phyloP scores from a whole-genome alignment of 331 rosid species.

The Stylosanthes scabra region DNA sequence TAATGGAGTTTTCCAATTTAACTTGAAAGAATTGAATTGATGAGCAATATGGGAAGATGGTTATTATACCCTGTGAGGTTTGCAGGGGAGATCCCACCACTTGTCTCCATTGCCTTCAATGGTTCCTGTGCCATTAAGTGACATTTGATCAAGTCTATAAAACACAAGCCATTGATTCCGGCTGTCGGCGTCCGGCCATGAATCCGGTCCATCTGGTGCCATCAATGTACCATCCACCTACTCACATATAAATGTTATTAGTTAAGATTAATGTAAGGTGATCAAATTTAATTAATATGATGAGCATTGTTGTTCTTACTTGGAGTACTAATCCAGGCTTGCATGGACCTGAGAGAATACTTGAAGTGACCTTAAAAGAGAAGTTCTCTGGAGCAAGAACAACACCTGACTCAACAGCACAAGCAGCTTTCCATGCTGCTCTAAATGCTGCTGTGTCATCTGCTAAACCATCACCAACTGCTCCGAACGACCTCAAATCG shows the following conservation, averaged over 20 bases:
- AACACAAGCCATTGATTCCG: constrained; percentile 89
- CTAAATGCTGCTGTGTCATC: constrained; percentile 88
- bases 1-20: constrained; percentile 4
- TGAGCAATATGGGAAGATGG: background rate
- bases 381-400: constrained; percentile 69
- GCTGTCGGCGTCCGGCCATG: constrained; percentile 86
- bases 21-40: background rate
- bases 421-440: constrained; percentile 95
- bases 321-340: constrained; percentile 83
- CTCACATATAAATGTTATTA: constrained; percentile 19
- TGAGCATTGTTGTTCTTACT: constrained; percentile 49
- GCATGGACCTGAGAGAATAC: constrained; percentile 96
- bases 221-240: constrained; percentile 85
- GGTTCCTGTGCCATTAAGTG: constrained; percentile 79
- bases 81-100: constrained; percentile 99
- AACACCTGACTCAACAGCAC: constrained; percentile 79
- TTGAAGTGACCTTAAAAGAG: constrained; percentile 76
- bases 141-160: constrained; percentile 75
- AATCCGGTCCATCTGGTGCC: constrained; percentile 91
- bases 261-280: background rate
- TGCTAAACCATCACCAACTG: constrained; percentile 86
- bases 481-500: constrained; percentile 76
- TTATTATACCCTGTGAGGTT: constrained; percentile 85
- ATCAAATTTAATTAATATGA: background rate
- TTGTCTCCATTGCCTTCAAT: constrained; percentile 94